Evolutionary conservation across 2,329 filamentous ascomycete genomes (phyloP), one percentile per base, ranked within the genome.

Genomic region (Alternaria solani): DNA sequence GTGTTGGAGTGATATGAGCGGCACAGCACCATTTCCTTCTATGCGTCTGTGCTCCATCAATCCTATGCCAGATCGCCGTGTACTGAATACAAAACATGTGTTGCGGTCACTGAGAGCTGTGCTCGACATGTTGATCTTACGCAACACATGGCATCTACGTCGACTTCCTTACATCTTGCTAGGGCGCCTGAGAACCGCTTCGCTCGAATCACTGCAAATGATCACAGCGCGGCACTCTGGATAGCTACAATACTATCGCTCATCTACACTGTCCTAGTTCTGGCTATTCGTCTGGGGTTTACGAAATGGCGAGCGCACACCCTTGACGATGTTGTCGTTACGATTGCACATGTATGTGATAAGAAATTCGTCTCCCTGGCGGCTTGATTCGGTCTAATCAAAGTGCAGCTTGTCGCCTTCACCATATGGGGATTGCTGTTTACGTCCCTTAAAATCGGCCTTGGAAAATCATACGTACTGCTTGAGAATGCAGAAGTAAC

Each of bases 161-260:
- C 26, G n/a, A 49, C 8, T n/a, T 32, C 44, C 30, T 23, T 4
- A 44, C 52, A 3, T 18, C 14, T 28, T 12, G 23, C 23, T 20
- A 39, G 53, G 32, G 57, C 26, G 20, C 9, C 48, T n/a, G 59
- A 49, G 18, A 42, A 48, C 7, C 59, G 59, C 36, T 61, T 61
- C 11, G 36, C 54, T 9, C 59, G 20, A 11, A 39, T 58, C 16
- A 61, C 59, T 1, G 12, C 54, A 16, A 14, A 53, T 30, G 42
- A 61, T 23, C 59, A 46, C 30, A 57, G 59, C 42, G 59, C 59
- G n/a, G n/a, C 23, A 12, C 36, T 61, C 18, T 61, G 59, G 59
- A 36, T 58, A 5, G 23, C n/a, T 23, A 20, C 55, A 16, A 14
- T 61, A 20, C 30, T 61, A 14, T 53, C 54, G 14, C 28, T 44